Percentiles rank a stretch among this genome's conserved stretches.
These are phyloP conservation scores for Arachnomyces sp. DNA, from an alignment of 2,329 filamentous ascomycete genomes.

Conservation along the genomic window DNA sequence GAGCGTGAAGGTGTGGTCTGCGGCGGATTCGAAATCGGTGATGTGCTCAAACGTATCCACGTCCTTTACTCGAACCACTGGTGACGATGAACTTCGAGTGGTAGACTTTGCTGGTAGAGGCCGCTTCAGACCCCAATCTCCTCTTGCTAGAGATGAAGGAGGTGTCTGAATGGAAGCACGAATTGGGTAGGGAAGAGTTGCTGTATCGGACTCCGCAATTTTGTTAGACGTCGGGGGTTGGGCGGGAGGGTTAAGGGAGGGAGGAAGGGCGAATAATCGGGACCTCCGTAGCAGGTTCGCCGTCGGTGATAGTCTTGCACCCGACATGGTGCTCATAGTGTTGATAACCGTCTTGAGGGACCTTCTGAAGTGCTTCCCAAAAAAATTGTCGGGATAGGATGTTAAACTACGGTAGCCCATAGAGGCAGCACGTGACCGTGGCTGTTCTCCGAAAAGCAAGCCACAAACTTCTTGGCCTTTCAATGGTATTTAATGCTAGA, in stretches of 20 bases:
- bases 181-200: constrained; percentile 72
- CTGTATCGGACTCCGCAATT: constrained; percentile 54
- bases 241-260: constrained; percentile 59
- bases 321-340: constrained; percentile 30
- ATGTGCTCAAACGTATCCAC: constrained; percentile 82
- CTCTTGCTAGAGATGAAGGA: constrained; percentile 60
- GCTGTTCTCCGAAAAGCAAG: constrained; percentile 5
- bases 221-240: constrained; percentile 42
- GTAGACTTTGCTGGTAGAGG: constrained; percentile 71
- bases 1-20: constrained; percentile 72
- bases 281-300: constrained; percentile 72
- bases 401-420: no score
- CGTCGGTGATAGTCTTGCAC: constrained; percentile 48
- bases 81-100: constrained; percentile 59
- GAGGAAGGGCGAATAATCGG: constrained; percentile 80
- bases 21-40: constrained; percentile 78
- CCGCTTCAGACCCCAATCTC: constrained; percentile 91
- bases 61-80: constrained; percentile 66
- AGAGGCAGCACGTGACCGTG: constrained; percentile 2
- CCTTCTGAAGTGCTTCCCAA: no score
- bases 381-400: no score
- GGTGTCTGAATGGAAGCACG: constrained; percentile 77
- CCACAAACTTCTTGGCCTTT: no score
- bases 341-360: no score
- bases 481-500: no score